Evolutionary conservation across 1,284 basidiomycete species (phyloP).

Genomic region (Coniophora puteana): DNA sequence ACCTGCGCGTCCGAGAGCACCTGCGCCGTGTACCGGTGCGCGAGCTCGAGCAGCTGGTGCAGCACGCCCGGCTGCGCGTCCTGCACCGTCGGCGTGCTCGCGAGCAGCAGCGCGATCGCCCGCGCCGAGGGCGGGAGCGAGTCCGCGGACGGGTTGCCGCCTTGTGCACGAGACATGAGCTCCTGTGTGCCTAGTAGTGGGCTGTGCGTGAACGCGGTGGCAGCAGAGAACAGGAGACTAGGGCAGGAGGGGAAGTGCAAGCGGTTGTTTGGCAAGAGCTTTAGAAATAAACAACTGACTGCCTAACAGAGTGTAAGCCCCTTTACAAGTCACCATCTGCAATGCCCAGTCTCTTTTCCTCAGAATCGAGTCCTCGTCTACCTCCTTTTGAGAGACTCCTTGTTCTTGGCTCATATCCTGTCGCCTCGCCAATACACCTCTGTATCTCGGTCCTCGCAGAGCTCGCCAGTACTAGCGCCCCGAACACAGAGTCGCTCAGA

Average conservation of each 20-base stretch:
- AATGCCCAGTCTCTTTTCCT: too few species aligned
- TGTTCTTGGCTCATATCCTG: too few species aligned
- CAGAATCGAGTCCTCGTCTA: too few species aligned
- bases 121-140: slow-evolving; percentile 86
- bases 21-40: slow-evolving; percentile 92
- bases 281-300: slow-evolving; percentile 4
- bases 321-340: too few species aligned
- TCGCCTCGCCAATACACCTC: too few species aligned
- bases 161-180: slow-evolving; percentile 52
- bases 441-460: too few species aligned
- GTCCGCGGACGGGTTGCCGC: slow-evolving; percentile 43
- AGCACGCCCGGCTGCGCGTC: slow-evolving; percentile 94
- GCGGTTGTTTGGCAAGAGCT: slow-evolving; percentile 5
- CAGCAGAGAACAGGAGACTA: neutral
- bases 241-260: neutral
- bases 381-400: too few species aligned
- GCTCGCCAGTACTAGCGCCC: too few species aligned
- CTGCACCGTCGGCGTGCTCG: slow-evolving; percentile 88
- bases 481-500: too few species aligned
- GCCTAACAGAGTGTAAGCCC: too few species aligned
- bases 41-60: slow-evolving; percentile 94
- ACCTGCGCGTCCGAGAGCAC: slow-evolving; percentile 88
- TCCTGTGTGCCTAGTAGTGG: neutral
- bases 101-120: slow-evolving; percentile 88
- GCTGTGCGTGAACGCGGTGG: neutral